Percentiles rank a stretch among this genome's conserved stretches.
These are phyloP conservation scores for Kuraishia piskuri DNA, from an alignment of 805 yeast species.

Conservation along the genomic window DNA sequence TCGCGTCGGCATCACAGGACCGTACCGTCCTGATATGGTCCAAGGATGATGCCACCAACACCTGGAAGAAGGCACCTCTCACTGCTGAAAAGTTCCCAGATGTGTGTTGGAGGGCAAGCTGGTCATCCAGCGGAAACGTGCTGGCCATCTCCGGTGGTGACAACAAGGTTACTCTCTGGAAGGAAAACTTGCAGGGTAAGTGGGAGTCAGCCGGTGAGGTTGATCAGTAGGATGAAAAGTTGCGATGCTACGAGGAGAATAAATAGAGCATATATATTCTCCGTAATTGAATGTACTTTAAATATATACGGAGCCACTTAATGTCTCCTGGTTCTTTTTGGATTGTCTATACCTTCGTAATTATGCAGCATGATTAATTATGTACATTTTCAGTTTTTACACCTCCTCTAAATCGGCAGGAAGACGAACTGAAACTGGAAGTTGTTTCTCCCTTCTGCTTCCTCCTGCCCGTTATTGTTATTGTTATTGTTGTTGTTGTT, in stretches of 20 bases:
- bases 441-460: slow-evolving; percentile 5
- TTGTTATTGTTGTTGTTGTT: slow-evolving; percentile 4
- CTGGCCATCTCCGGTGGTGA: slow-evolving; percentile 96
- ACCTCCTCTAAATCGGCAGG: slow-evolving; percentile 13
- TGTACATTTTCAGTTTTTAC: not conserved
- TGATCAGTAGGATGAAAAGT: slow-evolving; percentile 44
- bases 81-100: slow-evolving; percentile 85
- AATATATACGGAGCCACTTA: not conserved
- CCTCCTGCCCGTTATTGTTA: slow-evolving; percentile 1
- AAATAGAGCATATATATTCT: too few species aligned
- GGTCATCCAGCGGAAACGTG: slow-evolving; percentile 95
- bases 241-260: not conserved
- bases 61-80: slow-evolving; percentile 77
- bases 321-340: too few species aligned
- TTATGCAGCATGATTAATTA: too few species aligned
- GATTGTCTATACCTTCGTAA: too few species aligned
- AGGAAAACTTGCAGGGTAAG: slow-evolving; percentile 82
- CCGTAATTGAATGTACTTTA: not conserved
- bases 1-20: slow-evolving; percentile 96
- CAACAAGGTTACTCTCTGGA: slow-evolving; percentile 93
- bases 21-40: slow-evolving; percentile 94
- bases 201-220: slow-evolving; percentile 99
- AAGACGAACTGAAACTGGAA: slow-evolving; percentile 19
- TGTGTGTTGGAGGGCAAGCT: slow-evolving; percentile 96
- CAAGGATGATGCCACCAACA: slow-evolving; percentile 44